These are phyloP conservation scores for Gloeopeniophorella convolvens DNA, from an alignment of 768 basidiomycete species.

Conservation along the genomic window DNA sequence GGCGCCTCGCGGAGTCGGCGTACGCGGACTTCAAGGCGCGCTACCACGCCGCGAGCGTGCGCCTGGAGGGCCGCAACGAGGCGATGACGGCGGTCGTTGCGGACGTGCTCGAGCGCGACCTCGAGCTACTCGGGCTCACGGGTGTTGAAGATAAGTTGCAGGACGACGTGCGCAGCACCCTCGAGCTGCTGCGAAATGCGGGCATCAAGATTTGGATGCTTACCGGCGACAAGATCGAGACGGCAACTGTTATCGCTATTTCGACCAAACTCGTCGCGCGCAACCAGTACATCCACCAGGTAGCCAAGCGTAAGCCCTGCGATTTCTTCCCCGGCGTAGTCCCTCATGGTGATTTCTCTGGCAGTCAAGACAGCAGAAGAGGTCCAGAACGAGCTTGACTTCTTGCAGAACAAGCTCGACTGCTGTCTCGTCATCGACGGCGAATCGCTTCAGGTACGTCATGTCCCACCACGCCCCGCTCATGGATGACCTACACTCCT, in stretches of 20 bases:
- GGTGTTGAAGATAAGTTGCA: slow-evolving; percentile 99
- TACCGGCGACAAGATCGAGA: slow-evolving; percentile 99
- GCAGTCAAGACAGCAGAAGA: slow-evolving; percentile 82
- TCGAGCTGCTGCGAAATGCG: slow-evolving; percentile 90
- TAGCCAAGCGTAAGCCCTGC: slow-evolving; percentile 70
- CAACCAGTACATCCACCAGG: slow-evolving; percentile 96
- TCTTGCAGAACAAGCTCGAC: slow-evolving; percentile 89
- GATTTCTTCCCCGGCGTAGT: background rate
- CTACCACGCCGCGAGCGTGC: slow-evolving; percentile 75
- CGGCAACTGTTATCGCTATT: slow-evolving; percentile 95
- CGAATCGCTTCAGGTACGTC: slow-evolving; percentile 80
- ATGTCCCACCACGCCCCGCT: background rate
- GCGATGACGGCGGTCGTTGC: slow-evolving; percentile 71
- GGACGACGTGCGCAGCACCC: slow-evolving; percentile 90
- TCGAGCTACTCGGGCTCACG: slow-evolving; percentile 89
- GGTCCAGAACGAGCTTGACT: slow-evolving; percentile 83
- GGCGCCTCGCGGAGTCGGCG: slow-evolving; percentile 58
- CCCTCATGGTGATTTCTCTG: slow-evolving; percentile 8
- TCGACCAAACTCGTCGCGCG: slow-evolving; percentile 93
- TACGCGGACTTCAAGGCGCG: slow-evolving; percentile 68
- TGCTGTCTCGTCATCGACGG: slow-evolving; percentile 99
- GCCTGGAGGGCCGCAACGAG: slow-evolving; percentile 72
- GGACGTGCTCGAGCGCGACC: slow-evolving; percentile 75
- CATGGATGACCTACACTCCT: background rate
- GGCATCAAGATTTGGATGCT: slow-evolving; percentile 99